Conservation (phyloP, 1,139 yeast species). For the Barnettozyma hawaiiensis region DNA sequence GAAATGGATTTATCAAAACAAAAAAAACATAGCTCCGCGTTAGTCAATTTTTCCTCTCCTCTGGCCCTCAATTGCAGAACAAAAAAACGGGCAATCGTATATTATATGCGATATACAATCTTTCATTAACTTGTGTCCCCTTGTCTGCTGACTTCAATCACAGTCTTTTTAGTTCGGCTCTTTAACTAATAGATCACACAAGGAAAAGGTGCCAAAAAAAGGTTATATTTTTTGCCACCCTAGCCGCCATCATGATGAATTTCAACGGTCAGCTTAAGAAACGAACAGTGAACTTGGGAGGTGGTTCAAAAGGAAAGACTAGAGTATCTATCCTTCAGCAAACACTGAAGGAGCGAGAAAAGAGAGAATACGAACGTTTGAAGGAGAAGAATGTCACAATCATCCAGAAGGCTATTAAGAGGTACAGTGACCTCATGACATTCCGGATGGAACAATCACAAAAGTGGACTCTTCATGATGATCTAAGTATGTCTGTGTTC, state of each 20-base stretch:
- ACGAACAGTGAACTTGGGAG: conserved; percentile 74
- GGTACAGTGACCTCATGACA: conserved; percentile 31
- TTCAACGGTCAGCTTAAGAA: conserved; percentile 61
- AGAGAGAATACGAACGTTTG: conserved; percentile 51
- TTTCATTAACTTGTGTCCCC: not conserved
- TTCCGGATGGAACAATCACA: conserved; percentile 17
- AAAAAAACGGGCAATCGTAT: not conserved
- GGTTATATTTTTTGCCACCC: conserved; percentile 5
- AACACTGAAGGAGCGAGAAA: conserved; percentile 60
- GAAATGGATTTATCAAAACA: too few relatives aligned
- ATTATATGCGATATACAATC: not conserved
- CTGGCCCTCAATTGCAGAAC: too few relatives aligned
- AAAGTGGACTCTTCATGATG: conserved; percentile 12
- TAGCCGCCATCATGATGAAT: conserved; percentile 34
- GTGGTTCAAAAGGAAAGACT: conserved; percentile 37
- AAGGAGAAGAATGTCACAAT: conserved; percentile 43
- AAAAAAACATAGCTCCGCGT: too few relatives aligned
- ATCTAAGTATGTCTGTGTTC: conserved; percentile 24
- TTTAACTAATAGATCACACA: too few relatives aligned
- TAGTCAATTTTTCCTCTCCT: too few relatives aligned
- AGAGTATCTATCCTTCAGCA: conserved; percentile 46
- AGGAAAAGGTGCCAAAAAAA: not conserved
- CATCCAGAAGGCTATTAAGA: conserved; percentile 45
- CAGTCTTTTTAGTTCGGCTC: too few relatives aligned
- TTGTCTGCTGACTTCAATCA: too few relatives aligned